Evolutionary conservation across 345 rosid genomes (phyloP).

Genomic region (Rhodamnia argentea): DNA sequence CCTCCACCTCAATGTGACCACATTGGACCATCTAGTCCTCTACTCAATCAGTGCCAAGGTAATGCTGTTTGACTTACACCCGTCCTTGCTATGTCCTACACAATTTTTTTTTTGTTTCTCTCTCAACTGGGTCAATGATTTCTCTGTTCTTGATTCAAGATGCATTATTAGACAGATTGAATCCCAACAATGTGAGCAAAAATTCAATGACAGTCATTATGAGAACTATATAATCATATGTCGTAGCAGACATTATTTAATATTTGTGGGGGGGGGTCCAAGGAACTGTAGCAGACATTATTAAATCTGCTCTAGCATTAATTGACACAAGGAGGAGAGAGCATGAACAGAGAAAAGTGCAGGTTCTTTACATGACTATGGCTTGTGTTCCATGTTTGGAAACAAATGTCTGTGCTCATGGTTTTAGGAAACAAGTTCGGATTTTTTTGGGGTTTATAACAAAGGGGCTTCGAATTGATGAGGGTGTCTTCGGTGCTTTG

Average conservation of each 20-base stretch:
- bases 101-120: background rate
- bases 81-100: background rate
- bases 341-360: background rate
- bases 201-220: background rate
- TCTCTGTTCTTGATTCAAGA: background rate
- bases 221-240: background rate
- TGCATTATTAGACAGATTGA: background rate
- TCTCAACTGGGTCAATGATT: background rate
- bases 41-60: conserved; percentile 87
- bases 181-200: background rate
- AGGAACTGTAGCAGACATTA: background rate
- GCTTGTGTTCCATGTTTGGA: background rate
- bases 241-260: background rate
- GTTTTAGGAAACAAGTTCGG: background rate
- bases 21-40: conserved; percentile 41
- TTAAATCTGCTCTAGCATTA: background rate
- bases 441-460: background rate
- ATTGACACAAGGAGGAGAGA: background rate
- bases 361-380: background rate
- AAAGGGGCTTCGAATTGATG: background rate
- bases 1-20: conserved; percentile 68
- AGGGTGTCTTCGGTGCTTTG: background rate
- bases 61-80: background rate
- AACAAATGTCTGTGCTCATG: background rate
- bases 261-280: background rate